Conservation (phyloP, 1,284 basidiomycete genomes). For the Meira nashicola region DNA sequence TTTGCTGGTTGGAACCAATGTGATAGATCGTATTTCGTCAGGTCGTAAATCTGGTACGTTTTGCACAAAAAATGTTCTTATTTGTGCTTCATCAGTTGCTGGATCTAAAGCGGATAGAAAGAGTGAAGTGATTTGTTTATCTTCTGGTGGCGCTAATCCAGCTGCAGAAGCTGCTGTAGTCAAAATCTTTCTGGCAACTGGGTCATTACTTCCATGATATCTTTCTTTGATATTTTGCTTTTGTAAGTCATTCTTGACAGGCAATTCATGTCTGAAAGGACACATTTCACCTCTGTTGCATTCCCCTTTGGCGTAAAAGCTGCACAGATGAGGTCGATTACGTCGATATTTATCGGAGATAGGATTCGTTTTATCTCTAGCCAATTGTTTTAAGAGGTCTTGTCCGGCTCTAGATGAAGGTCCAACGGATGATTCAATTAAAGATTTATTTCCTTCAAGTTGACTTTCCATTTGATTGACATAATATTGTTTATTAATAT, state of each 20-base stretch:
- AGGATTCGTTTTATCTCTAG: constrained; percentile 60
- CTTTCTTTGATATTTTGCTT: constrained; percentile 88
- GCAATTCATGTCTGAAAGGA: constrained; percentile 90
- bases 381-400: constrained; percentile 90
- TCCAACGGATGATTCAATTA: constrained; percentile 46
- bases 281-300: constrained; percentile 87
- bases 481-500: constrained; percentile 92
- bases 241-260: constrained; percentile 63
- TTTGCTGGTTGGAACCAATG: constrained; percentile 52
- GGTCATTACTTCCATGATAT: constrained; percentile 76
- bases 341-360: constrained; percentile 80
- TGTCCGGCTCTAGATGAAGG: constrained; percentile 60
- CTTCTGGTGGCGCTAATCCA: constrained; percentile 84
- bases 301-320: constrained; percentile 91
- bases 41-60: constrained; percentile 48
- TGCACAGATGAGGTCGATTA: constrained; percentile 87
- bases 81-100: constrained; percentile 67
- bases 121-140: constrained; percentile 74
- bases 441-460: constrained; percentile 27
- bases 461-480: constrained; percentile 62
- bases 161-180: constrained; percentile 66
- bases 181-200: constrained; percentile 83
- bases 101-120: constrained; percentile 80
- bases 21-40: constrained; percentile 62
- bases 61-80: constrained; percentile 68